Percentiles rank a stretch among this genome's conserved stretches.
Evolutionary conservation across 2,329 filamentous ascomycete species (phyloP).

Genomic region (Cladosporium oxysporum): DNA sequence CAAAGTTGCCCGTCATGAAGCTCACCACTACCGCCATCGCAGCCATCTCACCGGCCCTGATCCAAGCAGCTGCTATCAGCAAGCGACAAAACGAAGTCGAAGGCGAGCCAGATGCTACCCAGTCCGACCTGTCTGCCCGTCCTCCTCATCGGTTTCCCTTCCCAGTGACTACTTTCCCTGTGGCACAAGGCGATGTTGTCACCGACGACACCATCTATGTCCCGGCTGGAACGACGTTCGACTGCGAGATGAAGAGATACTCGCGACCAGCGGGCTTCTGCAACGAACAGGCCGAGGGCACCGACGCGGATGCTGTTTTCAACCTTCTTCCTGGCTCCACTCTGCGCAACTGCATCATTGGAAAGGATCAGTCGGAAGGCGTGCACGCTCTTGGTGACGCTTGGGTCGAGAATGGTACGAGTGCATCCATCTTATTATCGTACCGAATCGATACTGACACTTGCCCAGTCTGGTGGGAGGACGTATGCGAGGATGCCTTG

Average conservation of each 20-base stretch:
- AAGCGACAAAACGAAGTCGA: conserved; percentile 13
- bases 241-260: conserved; percentile 36
- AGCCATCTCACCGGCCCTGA: conserved; percentile 1
- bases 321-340: conserved; percentile 54
- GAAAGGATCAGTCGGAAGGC: conserved; percentile 52
- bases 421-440: background rate
- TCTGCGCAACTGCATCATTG: conserved; percentile 57
- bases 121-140: conserved; percentile 1
- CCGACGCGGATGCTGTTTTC: conserved; percentile 53
- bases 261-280: conserved; percentile 42
- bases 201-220: conserved; percentile 10
- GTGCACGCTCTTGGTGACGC: conserved; percentile 53
- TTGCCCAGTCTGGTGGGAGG: conserved; percentile 52
- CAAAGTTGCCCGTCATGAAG: background rate
- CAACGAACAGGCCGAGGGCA: conserved; percentile 48
- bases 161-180: conserved; percentile 5
- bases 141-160: conserved; percentile 6
- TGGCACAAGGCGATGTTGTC: conserved; percentile 8
- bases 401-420: conserved; percentile 15
- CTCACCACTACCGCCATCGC: conserved; percentile 10
- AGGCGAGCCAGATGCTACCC: conserved; percentile 8
- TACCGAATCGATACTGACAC: background rate
- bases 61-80: conserved; percentile 11
- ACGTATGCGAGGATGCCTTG: conserved; percentile 39
- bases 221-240: conserved; percentile 6